phyloP scores from a whole-genome alignment of 2,329 filamentous ascomycete species.

The Exophiala spinifera region DNA sequence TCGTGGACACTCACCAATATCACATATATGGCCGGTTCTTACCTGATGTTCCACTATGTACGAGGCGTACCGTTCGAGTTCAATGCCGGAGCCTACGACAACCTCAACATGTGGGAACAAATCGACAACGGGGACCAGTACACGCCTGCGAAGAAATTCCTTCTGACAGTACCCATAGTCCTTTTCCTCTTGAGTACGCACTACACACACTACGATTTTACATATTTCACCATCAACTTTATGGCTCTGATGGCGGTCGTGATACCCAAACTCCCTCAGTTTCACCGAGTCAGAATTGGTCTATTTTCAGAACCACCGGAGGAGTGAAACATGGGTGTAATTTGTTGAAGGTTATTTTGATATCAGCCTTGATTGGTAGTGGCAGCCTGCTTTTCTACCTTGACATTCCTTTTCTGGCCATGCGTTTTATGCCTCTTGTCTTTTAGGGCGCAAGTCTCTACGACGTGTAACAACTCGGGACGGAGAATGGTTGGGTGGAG shows the following conservation, averaged over 20 bases:
- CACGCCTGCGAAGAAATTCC: constrained; percentile 97
- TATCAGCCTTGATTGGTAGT: neutral
- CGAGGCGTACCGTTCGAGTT: constrained; percentile 98
- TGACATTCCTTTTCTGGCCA: constrained; percentile 1
- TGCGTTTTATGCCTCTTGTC: neutral
- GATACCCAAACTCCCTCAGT: constrained; percentile 90
- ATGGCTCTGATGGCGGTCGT: constrained; percentile 87
- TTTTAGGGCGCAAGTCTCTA: constrained; percentile 1
- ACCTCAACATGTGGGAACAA: constrained; percentile 99
- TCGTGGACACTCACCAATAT: constrained; percentile 99
- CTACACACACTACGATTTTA: constrained; percentile 96
- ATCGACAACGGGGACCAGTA: constrained; percentile 99
- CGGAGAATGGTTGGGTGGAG: neutral
- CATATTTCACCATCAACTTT: constrained; percentile 97
- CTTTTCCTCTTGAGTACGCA: constrained; percentile 96
- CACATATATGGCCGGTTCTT: constrained; percentile 97
- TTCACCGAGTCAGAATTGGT: constrained; percentile 73
- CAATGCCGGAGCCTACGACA: constrained; percentile 97
- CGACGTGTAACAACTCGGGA: neutral
- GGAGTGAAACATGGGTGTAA: constrained; percentile 39
- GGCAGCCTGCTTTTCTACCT: neutral
- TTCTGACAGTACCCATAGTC: constrained; percentile 88
- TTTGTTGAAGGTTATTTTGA: neutral
- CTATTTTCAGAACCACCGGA: constrained; percentile 69
- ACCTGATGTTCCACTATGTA: constrained; percentile 99